These are phyloP conservation scores for Cystobasidium onofrii DNA, from an alignment of 768 basidiomycete species.

Conservation along the genomic window DNA sequence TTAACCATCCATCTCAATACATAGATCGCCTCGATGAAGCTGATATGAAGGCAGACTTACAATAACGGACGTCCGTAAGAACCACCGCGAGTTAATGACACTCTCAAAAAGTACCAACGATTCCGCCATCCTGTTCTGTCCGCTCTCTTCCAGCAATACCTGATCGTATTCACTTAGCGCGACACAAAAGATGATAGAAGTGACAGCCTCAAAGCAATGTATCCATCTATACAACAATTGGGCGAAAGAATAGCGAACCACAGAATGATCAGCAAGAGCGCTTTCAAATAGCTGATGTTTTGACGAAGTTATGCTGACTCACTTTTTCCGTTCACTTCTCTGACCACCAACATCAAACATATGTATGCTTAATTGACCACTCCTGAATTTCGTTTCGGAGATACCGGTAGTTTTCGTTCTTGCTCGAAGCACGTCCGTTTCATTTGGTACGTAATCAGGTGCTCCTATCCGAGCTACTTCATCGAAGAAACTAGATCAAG, in stretches of 20 bases:
- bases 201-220: slow-evolving; percentile 69
- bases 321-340: slow-evolving; percentile 70
- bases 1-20: too few relatives aligned
- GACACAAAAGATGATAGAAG: slow-evolving; percentile 69
- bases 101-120: slow-evolving; percentile 66
- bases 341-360: slow-evolving; percentile 78
- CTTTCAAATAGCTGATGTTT: neutral
- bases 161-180: slow-evolving; percentile 70
- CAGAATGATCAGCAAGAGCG: too few relatives aligned
- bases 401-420: slow-evolving; percentile 83
- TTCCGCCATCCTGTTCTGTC: slow-evolving; percentile 68
- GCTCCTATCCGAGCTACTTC: slow-evolving; percentile 75
- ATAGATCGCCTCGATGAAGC: too few relatives aligned
- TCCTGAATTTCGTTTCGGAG: slow-evolving; percentile 65
- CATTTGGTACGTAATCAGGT: slow-evolving; percentile 72
- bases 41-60: slow-evolving; percentile 41
- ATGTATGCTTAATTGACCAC: slow-evolving; percentile 51
- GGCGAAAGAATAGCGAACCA: too few relatives aligned
- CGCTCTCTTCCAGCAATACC: slow-evolving; percentile 60
- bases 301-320: slow-evolving; percentile 38
- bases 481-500: slow-evolving; percentile 69
- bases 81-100: slow-evolving; percentile 73
- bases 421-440: slow-evolving; percentile 78
- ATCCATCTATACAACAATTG: slow-evolving; percentile 48
- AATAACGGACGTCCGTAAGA: slow-evolving; percentile 56